A percentile compares a stretch with the other conserved stretches of the same genome.
These are phyloP conservation scores for Claviceps monticola DNA, from an alignment of 2,329 filamentous ascomycete genomes.

Conservation along the genomic window DNA sequence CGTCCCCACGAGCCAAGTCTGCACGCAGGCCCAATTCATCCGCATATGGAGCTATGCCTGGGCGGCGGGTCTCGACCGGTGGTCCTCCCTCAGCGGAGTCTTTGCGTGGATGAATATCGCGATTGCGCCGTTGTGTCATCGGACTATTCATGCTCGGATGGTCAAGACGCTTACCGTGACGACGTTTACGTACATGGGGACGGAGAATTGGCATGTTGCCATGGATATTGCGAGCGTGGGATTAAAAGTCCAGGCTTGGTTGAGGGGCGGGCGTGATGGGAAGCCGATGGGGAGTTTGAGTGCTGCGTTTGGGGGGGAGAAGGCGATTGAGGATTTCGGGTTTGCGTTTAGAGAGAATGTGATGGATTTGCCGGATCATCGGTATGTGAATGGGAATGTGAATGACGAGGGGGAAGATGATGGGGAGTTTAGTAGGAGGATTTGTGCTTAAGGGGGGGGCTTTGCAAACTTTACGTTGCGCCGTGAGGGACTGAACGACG, in stretches of 20 bases:
- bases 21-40: constrained; percentile 25
- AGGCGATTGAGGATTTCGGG: constrained; percentile 13
- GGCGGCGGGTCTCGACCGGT: constrained; percentile 30
- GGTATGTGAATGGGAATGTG: background rate
- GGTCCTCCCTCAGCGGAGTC: constrained; percentile 33
- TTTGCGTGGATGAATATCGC: constrained; percentile 34
- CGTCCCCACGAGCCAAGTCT: constrained; percentile 26
- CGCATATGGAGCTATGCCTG: constrained; percentile 33
- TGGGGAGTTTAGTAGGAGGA: background rate
- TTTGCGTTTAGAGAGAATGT: constrained; percentile 14
- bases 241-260: constrained; percentile 29
- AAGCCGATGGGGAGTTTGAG: constrained; percentile 6
- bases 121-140: constrained; percentile 25
- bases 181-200: constrained; percentile 29
- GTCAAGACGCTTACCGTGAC: constrained; percentile 31
- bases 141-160: constrained; percentile 27
- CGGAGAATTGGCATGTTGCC: constrained; percentile 35
- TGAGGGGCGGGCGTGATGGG: constrained; percentile 15
- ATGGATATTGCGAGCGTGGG: constrained; percentile 22
- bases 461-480: too few relatives aligned
- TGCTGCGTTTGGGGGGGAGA: constrained; percentile 11
- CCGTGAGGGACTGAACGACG: too few relatives aligned
- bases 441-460: too few relatives aligned
- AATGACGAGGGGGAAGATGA: background rate
- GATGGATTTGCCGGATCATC: constrained; percentile 10